Base-by-base conservation (phyloP, 108 stramenopile genomes). In the Cyclotella cryptica region DNA sequence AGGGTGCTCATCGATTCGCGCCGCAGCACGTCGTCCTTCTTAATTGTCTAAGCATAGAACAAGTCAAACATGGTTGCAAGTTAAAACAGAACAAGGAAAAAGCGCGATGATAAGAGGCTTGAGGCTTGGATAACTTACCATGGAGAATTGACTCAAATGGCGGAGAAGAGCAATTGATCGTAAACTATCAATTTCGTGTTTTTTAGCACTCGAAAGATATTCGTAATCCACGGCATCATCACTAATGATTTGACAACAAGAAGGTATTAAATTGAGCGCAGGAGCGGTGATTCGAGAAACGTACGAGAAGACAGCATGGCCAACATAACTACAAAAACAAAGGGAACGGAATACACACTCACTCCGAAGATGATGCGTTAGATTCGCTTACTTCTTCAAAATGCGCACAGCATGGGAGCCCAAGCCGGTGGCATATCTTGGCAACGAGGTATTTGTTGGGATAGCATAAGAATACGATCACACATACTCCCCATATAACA, bases 161-260 rank as follows among this genome's bases (percentile, higher is more conserved):
- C 62, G 61, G 18, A 69, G 47, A 52, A 78, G 58, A 70, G 69
- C 58, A 27, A 69, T 70, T 10, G 77, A 60, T 40, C 77, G 65
- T 46, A 64, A 30, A 19, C 69, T 70, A 19, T 78, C 77, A 18
- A 78, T 71, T 42, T 78, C 77, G 11, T 54, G 69, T 30, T 78
- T 78, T 30, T 62, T 57, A 11, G 68, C 49, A 28, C 15, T 19
- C 41, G 77, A 78, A 29, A 78, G 77, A 54, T 17, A n/a, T 43
- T 78, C 77, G 29, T 70, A 78, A 46, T 49, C 19, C 13, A 68
- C 58, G 29, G 39, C 62, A 65, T 68, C 47, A 28, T 10, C 45
- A 1, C 65, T 47, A 47, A 21, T 45, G 2, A 47, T 45, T 66
- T 9, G 11, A 19, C 55, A 57, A 26, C n/a, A 12, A 1, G 12